phyloP scores from a whole-genome alignment of 2,329 filamentous ascomycete genomes.

The Metarhizium brunneum region DNA sequence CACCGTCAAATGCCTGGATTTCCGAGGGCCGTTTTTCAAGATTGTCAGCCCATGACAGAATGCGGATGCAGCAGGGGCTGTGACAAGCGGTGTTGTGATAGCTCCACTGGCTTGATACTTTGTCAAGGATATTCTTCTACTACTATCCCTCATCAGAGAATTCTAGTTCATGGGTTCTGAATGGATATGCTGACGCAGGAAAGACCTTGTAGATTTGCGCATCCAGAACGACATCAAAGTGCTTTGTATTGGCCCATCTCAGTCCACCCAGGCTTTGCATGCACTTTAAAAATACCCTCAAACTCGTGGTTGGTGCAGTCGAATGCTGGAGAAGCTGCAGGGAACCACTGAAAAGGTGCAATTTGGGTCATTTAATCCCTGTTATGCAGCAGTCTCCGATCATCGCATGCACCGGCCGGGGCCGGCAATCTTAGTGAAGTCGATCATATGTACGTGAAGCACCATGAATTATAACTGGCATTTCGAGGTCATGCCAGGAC shows the following conservation, averaged over 20 bases:
- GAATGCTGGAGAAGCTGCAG: background rate
- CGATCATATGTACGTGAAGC: background rate
- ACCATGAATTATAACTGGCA: no score
- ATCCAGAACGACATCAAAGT: background rate
- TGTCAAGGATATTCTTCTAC: no score
- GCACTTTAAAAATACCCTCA: background rate
- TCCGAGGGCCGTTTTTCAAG: background rate
- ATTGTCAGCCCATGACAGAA: background rate
- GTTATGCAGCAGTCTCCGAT: background rate
- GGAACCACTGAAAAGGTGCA: background rate
- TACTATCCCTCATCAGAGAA: no score
- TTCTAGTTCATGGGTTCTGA: no score
- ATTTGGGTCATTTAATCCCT: background rate
- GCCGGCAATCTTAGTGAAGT: conserved; percentile 1
- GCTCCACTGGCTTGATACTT: background rate
- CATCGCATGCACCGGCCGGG: background rate
- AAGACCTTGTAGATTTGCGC: background rate
- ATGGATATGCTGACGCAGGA: background rate
- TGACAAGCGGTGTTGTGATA: background rate
- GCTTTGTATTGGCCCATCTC: background rate
- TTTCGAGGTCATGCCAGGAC: no score
- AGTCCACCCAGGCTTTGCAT: background rate
- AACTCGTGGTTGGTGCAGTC: background rate
- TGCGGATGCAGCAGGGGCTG: background rate
- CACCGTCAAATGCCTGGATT: no score